Percentiles rank a stretch among this genome's conserved stretches.
Conservation (phyloP, 768 basidiomycete genomes). For the Dioszegia crocea region DNA sequence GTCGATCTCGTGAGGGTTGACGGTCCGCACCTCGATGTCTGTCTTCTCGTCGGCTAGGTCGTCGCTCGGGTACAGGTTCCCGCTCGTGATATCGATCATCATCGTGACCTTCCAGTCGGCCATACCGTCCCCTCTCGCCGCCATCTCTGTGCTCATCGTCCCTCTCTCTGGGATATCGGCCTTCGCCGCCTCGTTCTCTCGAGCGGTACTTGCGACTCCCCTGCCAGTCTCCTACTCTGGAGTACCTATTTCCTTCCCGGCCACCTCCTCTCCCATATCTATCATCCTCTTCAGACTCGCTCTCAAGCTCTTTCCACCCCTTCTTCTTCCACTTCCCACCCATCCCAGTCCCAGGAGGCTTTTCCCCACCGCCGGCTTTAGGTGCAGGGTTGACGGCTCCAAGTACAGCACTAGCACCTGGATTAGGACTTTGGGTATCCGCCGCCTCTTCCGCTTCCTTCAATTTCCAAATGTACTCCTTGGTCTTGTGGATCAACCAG, state of each 20-base stretch:
- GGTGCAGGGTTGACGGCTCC: neutral
- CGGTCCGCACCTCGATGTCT: neutral
- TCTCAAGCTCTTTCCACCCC: conserved; percentile 8
- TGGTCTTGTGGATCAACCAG: conserved; percentile 5
- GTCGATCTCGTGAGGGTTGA: neutral
- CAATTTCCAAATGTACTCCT: conserved; percentile 10
- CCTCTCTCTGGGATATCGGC: conserved; percentile 1
- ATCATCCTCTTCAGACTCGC: neutral
- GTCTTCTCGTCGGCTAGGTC: neutral
- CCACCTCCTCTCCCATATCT: neutral
- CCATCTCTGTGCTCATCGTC: conserved; percentile 1
- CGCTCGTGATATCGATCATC: neutral
- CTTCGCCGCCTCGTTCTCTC: neutral
- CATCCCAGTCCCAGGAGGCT: neutral
- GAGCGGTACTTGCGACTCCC: conserved; percentile 6
- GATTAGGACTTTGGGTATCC: conserved; percentile 3
- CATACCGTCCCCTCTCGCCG: conserved; percentile 1
- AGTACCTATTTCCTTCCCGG: neutral
- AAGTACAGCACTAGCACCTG: neutral
- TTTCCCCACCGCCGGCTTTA: neutral
- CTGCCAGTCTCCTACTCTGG: conserved; percentile 7
- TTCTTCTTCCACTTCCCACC: conserved; percentile 8
- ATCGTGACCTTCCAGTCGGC: neutral
- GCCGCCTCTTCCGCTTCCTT: conserved; percentile 6
- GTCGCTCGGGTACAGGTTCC: neutral